A percentile compares a stretch with the other conserved stretches of the same genome.
Conservation (phyloP, 805 yeast species). For the Isabelozyma rhagii region DNA sequence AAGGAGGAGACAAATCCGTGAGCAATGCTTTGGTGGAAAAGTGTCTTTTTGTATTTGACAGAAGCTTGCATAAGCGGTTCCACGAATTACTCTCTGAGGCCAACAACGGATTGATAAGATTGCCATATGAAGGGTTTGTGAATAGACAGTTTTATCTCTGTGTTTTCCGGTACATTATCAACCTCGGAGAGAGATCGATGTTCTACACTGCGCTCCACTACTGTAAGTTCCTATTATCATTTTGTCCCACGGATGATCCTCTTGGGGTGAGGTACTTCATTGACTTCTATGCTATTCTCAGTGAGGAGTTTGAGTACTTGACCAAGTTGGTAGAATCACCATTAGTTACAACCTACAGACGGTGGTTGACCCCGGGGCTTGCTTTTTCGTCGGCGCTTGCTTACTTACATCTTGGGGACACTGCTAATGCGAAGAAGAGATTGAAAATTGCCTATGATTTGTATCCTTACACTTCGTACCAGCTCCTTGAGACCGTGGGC, state of each 20-base stretch:
- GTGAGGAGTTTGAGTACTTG: conserved; percentile 63
- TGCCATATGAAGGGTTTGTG: conserved; percentile 72
- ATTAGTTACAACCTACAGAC: conserved; percentile 51
- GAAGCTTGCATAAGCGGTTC: conserved; percentile 62
- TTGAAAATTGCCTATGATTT: conserved; percentile 48
- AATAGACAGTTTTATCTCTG: conserved; percentile 78
- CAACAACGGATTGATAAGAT: conserved; percentile 54
- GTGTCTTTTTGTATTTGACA: conserved; percentile 75
- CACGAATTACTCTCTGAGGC: conserved; percentile 43
- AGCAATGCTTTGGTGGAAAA: conserved; percentile 74
- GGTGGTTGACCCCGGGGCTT: conserved; percentile 73
- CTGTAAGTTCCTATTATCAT: conserved; percentile 64
- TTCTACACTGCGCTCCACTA: conserved; percentile 73
- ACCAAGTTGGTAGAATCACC: conserved; percentile 56
- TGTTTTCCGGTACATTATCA: conserved; percentile 66
- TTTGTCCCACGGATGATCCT: conserved; percentile 80
- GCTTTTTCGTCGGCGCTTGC: conserved; percentile 67
- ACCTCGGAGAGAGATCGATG: conserved; percentile 74
- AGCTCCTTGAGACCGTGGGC: conserved; percentile 49
- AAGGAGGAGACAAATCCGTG: conserved; percentile 67
- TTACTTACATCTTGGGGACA: conserved; percentile 41
- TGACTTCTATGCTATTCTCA: conserved; percentile 69
- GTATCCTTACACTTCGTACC: conserved; percentile 58
- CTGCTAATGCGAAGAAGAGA: conserved; percentile 44
- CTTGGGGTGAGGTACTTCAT: conserved; percentile 79